Evolutionary conservation across 208 protist species (phyloP), one percentile per base, ranked within the genome.

Genomic region (Leishmania mexicana): DNA sequence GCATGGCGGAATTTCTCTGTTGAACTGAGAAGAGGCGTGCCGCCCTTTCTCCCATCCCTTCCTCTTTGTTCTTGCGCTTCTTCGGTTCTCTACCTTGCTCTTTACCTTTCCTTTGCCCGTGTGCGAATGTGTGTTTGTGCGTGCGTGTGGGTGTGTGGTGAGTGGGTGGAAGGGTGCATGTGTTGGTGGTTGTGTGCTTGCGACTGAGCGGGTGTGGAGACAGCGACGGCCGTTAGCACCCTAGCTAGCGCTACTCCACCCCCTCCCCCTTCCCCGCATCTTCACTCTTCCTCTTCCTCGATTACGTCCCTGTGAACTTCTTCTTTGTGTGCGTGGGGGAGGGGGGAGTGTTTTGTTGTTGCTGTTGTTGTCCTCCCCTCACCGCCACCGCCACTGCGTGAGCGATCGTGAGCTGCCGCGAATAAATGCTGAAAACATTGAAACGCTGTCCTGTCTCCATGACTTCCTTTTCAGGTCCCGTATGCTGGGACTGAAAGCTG

Each of bases 401-500:
- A 54, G 45, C 15, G 42, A 53, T 74, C 11, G 70, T 74, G 70
- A 6, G 45, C 45, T 53, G 21, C 70, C 42, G 45, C 31, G 21
- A n/a, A 35, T 15, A 10, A 31, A 51, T 74, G 45, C 45, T 13
- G 70, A 8, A 21, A 54, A 11, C 45, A 31, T n/a, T 74, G 45
- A 49, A 28, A 21, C 51, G 2, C 4, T 31, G 15, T 38, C 62
- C 40, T 68, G 13, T 68, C 31, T 68, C 62, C 31, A n/a, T 47
- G 6, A 7, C 40, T 47, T 72, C 40, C 40, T 49, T 21, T 72
- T 42, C 40, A 40, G 24, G 73, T 35, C 49, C 49, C 49, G 31
- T 49, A 47, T 71, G 31, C 24, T 60, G 42, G 70, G 19, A 73
- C 38, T 78, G 21, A 51, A 75, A 31, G 72, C 80, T 72, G 49